These are phyloP conservation scores for Rosellinia necatrix DNA, from an alignment of 2,329 filamentous ascomycete species.

Conservation along the genomic window DNA sequence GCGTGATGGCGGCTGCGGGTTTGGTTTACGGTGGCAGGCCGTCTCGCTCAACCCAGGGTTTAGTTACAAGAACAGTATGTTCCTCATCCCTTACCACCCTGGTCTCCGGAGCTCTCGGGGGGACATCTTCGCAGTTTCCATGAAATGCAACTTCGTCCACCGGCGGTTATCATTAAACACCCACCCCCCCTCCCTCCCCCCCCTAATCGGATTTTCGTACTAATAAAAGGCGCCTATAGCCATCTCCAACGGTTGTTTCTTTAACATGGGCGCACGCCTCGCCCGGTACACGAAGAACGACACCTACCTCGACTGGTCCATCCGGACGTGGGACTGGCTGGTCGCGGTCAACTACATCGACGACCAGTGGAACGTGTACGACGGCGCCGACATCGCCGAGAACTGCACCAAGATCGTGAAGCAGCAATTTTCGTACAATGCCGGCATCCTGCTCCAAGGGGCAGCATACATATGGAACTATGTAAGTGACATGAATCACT, in stretches of 20 bases:
- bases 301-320: conserved; percentile 66
- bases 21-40: conserved; percentile 71
- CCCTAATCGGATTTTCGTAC: neutral
- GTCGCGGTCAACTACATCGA: conserved; percentile 50
- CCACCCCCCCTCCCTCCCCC: no score
- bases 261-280: conserved; percentile 60
- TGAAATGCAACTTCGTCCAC: neutral
- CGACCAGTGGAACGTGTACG: conserved; percentile 50
- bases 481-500: conserved; percentile 30
- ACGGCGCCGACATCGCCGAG: conserved; percentile 50
- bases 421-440: conserved; percentile 58
- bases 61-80: conserved; percentile 49
- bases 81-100: neutral
- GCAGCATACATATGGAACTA: conserved; percentile 50
- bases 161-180: no score
- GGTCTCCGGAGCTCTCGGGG: neutral
- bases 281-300: conserved; percentile 66
- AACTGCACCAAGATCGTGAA: conserved; percentile 52
- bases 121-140: neutral
- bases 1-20: conserved; percentile 62
- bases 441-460: conserved; percentile 52
- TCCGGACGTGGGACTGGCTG: conserved; percentile 61
- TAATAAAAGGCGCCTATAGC: conserved; percentile 32
- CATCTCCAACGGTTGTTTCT: conserved; percentile 54
- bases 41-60: conserved; percentile 61